phyloP scores from a whole-genome alignment of 129 eudicot species.

The Flaveria brownii region DNA sequence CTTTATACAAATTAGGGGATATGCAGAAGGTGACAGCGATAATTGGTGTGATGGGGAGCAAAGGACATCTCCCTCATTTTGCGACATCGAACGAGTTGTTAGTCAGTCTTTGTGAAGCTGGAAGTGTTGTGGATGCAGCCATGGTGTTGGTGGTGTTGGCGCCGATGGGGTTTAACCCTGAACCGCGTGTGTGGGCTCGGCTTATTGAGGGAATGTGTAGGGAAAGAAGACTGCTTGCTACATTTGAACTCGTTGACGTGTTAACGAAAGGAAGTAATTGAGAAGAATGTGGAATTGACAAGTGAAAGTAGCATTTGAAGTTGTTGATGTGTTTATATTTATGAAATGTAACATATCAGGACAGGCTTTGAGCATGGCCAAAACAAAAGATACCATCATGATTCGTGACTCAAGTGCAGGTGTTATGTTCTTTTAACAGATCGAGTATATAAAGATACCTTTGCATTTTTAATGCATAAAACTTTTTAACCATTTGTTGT shows the following conservation, averaged over 20 bases:
- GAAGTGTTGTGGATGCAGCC: slow-evolving; percentile 58
- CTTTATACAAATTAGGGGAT: slow-evolving; percentile 51
- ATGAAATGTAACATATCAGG: background rate
- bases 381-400: too few relatives aligned
- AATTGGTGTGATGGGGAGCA: slow-evolving; percentile 58
- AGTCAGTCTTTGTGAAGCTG: slow-evolving; percentile 59
- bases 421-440: too few relatives aligned
- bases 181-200: slow-evolving; percentile 56
- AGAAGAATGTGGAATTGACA: background rate
- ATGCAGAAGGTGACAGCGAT: slow-evolving; percentile 52
- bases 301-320: slow-evolving; percentile 9
- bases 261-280: slow-evolving; percentile 12
- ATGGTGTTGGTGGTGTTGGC: slow-evolving; percentile 45
- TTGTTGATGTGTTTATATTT: background rate
- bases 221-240: slow-evolving; percentile 71
- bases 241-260: slow-evolving; percentile 61
- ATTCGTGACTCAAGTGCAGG: too few relatives aligned
- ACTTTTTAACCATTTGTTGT: too few relatives aligned
- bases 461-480: too few relatives aligned
- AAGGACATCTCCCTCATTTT: slow-evolving; percentile 81
- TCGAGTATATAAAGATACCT: too few relatives aligned
- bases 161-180: slow-evolving; percentile 72
- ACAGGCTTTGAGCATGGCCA: background rate
- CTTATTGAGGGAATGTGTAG: slow-evolving; percentile 59
- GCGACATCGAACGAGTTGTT: slow-evolving; percentile 74